Evolutionary conservation across 805 yeast genomes (phyloP).

Genomic region (Candida methanosorbosa): DNA sequence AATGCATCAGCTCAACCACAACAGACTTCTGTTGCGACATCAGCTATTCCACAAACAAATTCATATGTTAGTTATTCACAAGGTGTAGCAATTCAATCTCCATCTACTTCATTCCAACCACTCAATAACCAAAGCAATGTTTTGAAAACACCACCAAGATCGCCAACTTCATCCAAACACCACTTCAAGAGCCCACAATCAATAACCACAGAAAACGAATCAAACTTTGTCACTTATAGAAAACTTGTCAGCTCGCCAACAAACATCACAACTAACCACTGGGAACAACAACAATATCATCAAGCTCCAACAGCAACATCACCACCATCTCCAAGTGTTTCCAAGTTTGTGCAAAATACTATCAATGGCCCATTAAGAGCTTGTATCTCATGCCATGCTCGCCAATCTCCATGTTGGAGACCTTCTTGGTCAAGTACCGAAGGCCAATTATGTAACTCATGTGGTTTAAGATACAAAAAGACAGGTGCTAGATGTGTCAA

Average conservation of each 20-base stretch:
- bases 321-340: slow-evolving; percentile 9
- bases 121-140: background rate
- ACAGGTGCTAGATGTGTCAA: slow-evolving; percentile 87
- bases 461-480: slow-evolving; percentile 91
- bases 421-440: slow-evolving; percentile 89
- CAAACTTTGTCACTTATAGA: background rate
- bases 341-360: slow-evolving; percentile 4
- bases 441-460: slow-evolving; percentile 95
- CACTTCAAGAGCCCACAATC: background rate
- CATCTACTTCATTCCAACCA: background rate
- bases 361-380: slow-evolving; percentile 30
- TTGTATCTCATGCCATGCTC: slow-evolving; percentile 86
- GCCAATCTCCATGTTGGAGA: slow-evolving; percentile 96
- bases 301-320: slow-evolving; percentile 4
- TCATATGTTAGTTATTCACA: background rate
- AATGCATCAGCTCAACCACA: background rate
- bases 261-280: slow-evolving; percentile 1
- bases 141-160: background rate
- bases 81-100: slow-evolving; percentile 1
- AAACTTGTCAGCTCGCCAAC: background rate
- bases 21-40: background rate
- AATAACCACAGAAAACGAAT: background rate
- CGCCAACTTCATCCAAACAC: too few relatives aligned
- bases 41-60: background rate
- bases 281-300: slow-evolving; percentile 1